Conservation (phyloP, 495 filamentous ascomycete genomes). For the Aspergillus funiculosus region DNA sequence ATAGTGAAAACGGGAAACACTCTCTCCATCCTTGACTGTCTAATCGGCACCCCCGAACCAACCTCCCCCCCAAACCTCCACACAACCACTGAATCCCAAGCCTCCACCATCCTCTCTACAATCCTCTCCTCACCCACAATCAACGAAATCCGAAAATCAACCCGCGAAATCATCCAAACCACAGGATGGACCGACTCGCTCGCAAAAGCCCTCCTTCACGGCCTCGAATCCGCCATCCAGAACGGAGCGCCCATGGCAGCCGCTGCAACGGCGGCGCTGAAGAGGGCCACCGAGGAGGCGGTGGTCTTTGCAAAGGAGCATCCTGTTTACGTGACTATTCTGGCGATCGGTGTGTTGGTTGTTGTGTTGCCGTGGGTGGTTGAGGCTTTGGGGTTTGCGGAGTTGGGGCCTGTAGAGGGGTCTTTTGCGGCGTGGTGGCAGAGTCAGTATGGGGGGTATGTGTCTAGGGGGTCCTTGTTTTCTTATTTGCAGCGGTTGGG, state of each 20-base stretch:
- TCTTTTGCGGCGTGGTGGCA: constrained; percentile 46
- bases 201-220: constrained; percentile 29
- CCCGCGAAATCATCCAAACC: constrained; percentile 10
- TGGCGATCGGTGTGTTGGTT: constrained; percentile 48
- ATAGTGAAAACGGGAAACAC: too few species aligned
- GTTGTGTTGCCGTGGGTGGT: constrained; percentile 40
- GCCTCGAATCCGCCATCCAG: constrained; percentile 28
- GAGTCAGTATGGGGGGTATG: constrained; percentile 36
- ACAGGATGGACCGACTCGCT: constrained; percentile 38
- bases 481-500: constrained; percentile 48
- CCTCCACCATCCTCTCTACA: constrained; percentile 14
- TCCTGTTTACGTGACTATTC: constrained; percentile 39
- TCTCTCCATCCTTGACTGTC: constrained; percentile 8
- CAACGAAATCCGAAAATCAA: constrained; percentile 9
- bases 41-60: background rate
- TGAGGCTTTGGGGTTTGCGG: constrained; percentile 45
- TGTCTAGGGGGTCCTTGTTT: constrained; percentile 45
- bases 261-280: constrained; percentile 30
- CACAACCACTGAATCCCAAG: background rate
- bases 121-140: constrained; percentile 13
- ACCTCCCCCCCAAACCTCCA: background rate
- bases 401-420: constrained; percentile 42
- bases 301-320: constrained; percentile 38
- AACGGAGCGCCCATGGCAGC: constrained; percentile 25
- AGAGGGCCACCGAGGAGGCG: constrained; percentile 26